Conservation (phyloP, 768 basidiomycete species). For the Butyriboletus loyo region DNA sequence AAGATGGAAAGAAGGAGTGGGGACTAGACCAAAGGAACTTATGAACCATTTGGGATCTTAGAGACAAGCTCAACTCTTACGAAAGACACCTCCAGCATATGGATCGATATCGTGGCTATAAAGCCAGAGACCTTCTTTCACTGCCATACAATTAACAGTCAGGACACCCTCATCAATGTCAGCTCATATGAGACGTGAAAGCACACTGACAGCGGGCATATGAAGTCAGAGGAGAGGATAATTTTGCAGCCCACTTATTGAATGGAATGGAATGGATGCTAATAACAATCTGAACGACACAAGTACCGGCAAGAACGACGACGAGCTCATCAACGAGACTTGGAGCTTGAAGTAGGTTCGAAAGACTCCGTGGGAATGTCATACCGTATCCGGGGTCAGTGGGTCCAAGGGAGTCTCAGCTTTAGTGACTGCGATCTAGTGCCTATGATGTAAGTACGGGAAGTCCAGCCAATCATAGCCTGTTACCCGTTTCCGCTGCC, state of each 20-base stretch:
- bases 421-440: no score
- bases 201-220: conserved; percentile 64
- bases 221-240: conserved; percentile 80
- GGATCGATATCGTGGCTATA: conserved; percentile 77
- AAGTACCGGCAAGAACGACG: conserved; percentile 37
- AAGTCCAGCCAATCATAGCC: no score
- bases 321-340: conserved; percentile 10
- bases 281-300: conserved; percentile 51
- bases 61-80: conserved; percentile 41
- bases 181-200: background rate
- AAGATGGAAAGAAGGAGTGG: conserved; percentile 77
- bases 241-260: conserved; percentile 46
- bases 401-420: no score
- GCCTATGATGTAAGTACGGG: background rate
- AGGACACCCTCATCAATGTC: conserved; percentile 6
- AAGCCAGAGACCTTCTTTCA: conserved; percentile 87
- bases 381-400: no score
- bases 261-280: conserved; percentile 47
- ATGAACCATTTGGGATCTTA: background rate
- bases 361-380: background rate
- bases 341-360: no score
- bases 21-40: conserved; percentile 47
- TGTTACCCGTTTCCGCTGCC: no score
- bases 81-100: conserved; percentile 81
- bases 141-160: conserved; percentile 40